Base-by-base conservation (phyloP, 2,329 filamentous ascomycete species). In the Amauroascus niger region DNA sequence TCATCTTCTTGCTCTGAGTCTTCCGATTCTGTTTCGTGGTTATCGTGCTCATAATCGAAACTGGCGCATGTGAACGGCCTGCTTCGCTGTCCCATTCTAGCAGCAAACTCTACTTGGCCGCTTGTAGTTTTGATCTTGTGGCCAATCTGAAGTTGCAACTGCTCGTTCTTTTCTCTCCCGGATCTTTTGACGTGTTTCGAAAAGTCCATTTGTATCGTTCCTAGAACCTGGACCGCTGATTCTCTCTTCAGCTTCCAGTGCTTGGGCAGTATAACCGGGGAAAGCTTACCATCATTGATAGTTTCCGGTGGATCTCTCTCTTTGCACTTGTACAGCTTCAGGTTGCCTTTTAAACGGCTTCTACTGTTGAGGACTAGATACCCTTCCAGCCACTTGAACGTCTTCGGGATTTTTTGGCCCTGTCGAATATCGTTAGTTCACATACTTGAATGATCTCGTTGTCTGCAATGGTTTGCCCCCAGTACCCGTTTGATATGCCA, bases 401-500 rank as follows among this genome's bases (percentile, higher is more conserved):
- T 43, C 3, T 53, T 46, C 33, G 39, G 18, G 2, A 53, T 35
- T 2, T 3, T 49, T 8, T 50, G 28, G 1, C 49, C 53, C 53
- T 57, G 41, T 22, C 41, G 37, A 28, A 11, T 32, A 6, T 8
- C 16, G 22, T 43, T 33, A 33, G 20, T 24, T 16, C 35, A 18
- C 22, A 5, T 8, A 18, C 24, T 49, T 8, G 24, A 37, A n/a
- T n/a, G n/a, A n/a, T n/a, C n/a, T n/a, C n/a, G 6, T 40, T 3
- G 9, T 39, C 22, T n/a, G 22, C 7, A 3, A 0, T 9, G 1
- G 3, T 24, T 22, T 22, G 30, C 18, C n/a, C n/a, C n/a, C n/a
- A 39, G 20, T 58, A 57, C 57, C 55, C 32, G 26, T 28, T 52
- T 55, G 24, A 58, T 58, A 30, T 57, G 46, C 57, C 57, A 58